Evolutionary conservation across 1,284 basidiomycete genomes (phyloP).

Genomic region (Melampsora americana): DNA sequence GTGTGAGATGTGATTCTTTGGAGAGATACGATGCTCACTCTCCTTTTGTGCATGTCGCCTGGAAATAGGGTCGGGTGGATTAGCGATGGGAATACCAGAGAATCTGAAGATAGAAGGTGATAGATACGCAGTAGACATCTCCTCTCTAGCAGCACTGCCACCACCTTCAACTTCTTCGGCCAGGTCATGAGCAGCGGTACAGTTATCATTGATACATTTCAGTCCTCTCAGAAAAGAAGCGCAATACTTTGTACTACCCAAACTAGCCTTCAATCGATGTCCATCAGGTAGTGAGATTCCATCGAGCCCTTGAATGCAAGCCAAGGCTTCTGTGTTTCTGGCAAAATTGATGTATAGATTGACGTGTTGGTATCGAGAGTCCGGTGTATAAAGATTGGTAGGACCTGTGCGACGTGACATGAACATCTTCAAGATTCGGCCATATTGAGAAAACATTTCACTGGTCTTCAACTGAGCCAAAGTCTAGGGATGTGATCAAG

Average conservation of each 20-base stretch:
- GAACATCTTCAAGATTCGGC: slow-evolving; percentile 93
- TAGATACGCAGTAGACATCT: slow-evolving; percentile 41
- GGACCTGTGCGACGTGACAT: slow-evolving; percentile 82
- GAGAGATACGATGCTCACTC: slow-evolving; percentile 29
- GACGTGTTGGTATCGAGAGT: slow-evolving; percentile 63
- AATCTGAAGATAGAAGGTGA: neutral
- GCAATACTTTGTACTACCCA: slow-evolving; percentile 97
- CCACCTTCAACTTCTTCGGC: slow-evolving; percentile 95
- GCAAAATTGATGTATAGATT: slow-evolving; percentile 97
- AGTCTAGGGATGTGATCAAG: slow-evolving; percentile 60
- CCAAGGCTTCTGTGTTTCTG: slow-evolving; percentile 87
- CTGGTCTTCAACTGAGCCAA: slow-evolving; percentile 88
- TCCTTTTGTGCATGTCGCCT: slow-evolving; percentile 43
- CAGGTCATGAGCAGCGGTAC: slow-evolving; percentile 95
- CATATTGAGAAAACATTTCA: slow-evolving; percentile 98
- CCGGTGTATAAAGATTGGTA: slow-evolving; percentile 60
- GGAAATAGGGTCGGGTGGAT: neutral
- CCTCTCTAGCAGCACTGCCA: slow-evolving; percentile 38
- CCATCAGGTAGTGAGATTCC: slow-evolving; percentile 75
- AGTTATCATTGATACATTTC: slow-evolving; percentile 80
- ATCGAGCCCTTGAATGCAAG: slow-evolving; percentile 88
- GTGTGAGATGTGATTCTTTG: slow-evolving; percentile 15
- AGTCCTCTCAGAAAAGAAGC: slow-evolving; percentile 86
- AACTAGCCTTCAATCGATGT: slow-evolving; percentile 82
- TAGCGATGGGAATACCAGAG: neutral